Percentiles rank a stretch among this genome's conserved stretches.
These are phyloP conservation scores for Fusarium siculi DNA, from an alignment of 2,329 filamentous ascomycete genomes.

Conservation along the genomic window DNA sequence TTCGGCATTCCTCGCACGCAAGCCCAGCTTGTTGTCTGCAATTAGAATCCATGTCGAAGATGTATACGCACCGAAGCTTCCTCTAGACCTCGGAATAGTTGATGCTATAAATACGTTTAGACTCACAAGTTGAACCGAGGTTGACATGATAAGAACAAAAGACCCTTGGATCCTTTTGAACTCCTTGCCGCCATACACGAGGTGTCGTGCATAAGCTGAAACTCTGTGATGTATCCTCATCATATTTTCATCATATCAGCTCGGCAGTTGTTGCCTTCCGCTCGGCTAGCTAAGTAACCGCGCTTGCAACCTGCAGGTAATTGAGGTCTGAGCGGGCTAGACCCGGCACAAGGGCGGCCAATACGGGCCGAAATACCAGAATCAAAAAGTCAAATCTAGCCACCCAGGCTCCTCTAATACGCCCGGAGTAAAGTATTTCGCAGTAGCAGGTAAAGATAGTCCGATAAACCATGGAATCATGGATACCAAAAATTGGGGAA, in stretches of 20 bases:
- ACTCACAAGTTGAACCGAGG: neutral
- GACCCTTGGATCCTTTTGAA: no score
- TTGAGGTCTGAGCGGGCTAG: no score
- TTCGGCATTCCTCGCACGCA: neutral
- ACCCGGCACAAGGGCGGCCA: accelerated
- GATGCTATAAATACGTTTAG: neutral
- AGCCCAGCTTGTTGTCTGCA: neutral
- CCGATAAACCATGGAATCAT: neutral
- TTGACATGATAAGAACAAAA: neutral
- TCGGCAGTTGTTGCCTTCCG: neutral
- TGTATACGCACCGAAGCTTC: neutral
- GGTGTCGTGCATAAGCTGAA: neutral
- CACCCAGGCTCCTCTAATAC: neutral
- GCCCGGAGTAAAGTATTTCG: neutral
- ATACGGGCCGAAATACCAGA: neutral
- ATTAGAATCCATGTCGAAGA: neutral
- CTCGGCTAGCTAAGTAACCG: no score
- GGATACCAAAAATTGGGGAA: accelerated
- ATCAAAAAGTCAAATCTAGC: neutral
- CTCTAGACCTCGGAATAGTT: neutral
- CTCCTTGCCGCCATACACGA: neutral
- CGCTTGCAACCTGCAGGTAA: no score
- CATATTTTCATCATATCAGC: neutral
- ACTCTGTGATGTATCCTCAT: neutral
- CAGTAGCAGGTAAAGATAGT: neutral